Conservation (phyloP, 805 yeast genomes). For the Teunomyces funiuensis region DNA sequence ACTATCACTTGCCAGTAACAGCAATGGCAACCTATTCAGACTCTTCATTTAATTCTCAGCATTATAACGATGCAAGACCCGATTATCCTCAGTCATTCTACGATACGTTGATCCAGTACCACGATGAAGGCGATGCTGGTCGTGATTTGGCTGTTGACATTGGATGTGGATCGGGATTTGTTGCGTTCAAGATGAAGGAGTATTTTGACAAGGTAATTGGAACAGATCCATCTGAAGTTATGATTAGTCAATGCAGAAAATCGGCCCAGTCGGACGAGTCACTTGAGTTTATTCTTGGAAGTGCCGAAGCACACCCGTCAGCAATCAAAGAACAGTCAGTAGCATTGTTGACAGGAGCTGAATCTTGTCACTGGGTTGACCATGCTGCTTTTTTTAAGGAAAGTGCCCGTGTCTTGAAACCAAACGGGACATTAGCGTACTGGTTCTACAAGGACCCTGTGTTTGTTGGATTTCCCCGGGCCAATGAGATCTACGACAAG, state of each 20-base stretch:
- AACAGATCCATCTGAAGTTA: slow-evolving; percentile 56
- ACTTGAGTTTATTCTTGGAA: slow-evolving; percentile 22
- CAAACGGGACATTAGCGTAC: slow-evolving; percentile 59
- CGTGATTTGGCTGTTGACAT: slow-evolving; percentile 52
- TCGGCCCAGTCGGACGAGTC: slow-evolving; percentile 15
- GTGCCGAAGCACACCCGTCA: slow-evolving; percentile 28
- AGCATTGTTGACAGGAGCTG: slow-evolving; percentile 76
- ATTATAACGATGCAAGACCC: slow-evolving; percentile 64
- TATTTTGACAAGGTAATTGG: slow-evolving; percentile 57
- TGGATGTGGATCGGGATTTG: slow-evolving; percentile 83
- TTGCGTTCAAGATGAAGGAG: slow-evolving; percentile 50
- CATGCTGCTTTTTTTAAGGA: slow-evolving; percentile 52
- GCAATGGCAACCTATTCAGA: slow-evolving; percentile 66
- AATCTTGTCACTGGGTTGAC: slow-evolving; percentile 85
- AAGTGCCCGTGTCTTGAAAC: slow-evolving; percentile 49
- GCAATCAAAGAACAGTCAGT: slow-evolving; percentile 30
- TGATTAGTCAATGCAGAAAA: slow-evolving; percentile 43
- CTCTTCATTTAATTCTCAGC: slow-evolving; percentile 47
- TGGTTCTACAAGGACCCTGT: slow-evolving; percentile 82
- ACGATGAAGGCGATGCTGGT: slow-evolving; percentile 21
- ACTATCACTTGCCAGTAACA: not conserved
- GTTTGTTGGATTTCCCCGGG: slow-evolving; percentile 50
- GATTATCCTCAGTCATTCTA: slow-evolving; percentile 57
- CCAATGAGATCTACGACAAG: slow-evolving; percentile 53
- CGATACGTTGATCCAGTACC: slow-evolving; percentile 41